Evolutionary conservation across 192 early-diverging fungal genomes (phyloP).

Genomic region (Coemansia sp.): DNA sequence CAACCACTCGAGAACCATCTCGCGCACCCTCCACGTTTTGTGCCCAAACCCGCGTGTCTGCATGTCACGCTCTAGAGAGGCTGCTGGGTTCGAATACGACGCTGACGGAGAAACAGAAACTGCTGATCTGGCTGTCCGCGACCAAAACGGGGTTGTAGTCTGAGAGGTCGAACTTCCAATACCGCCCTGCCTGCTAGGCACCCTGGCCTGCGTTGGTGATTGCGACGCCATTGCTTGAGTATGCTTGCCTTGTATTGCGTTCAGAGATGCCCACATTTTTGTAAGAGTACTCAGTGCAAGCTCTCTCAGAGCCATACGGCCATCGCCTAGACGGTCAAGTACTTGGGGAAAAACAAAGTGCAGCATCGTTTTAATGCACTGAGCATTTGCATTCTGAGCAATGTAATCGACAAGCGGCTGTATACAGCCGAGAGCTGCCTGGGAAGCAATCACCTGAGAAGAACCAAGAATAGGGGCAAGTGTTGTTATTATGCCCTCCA

Average conservation of each 20-base stretch:
- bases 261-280: conserved; percentile 39
- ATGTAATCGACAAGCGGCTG: conserved; percentile 37
- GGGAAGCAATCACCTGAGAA: conserved; percentile 52
- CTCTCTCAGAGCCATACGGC: conserved; percentile 48
- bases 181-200: conserved; percentile 12
- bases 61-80: conserved; percentile 49
- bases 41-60: conserved; percentile 47
- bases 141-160: conserved; percentile 25
- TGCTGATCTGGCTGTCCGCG: conserved; percentile 21
- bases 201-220: conserved; percentile 16
- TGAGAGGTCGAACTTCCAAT: conserved; percentile 31
- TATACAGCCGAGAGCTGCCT: conserved; percentile 42
- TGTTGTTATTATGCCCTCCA: conserved; percentile 39
- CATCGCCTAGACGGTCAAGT: conserved; percentile 50
- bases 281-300: conserved; percentile 37
- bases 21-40: conserved; percentile 53
- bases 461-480: conserved; percentile 46
- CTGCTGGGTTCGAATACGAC: conserved; percentile 36
- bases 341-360: conserved; percentile 47
- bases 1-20: conserved; percentile 54
- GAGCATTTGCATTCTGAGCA: conserved; percentile 14
- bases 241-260: conserved; percentile 12
- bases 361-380: conserved; percentile 28
- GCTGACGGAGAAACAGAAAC: conserved; percentile 18
- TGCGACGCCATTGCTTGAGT: neutral